Evolutionary conservation across 1,284 basidiomycete species (phyloP), one percentile per base, ranked within the genome.

Genomic region (Austroboletus novae-zelandiae): DNA sequence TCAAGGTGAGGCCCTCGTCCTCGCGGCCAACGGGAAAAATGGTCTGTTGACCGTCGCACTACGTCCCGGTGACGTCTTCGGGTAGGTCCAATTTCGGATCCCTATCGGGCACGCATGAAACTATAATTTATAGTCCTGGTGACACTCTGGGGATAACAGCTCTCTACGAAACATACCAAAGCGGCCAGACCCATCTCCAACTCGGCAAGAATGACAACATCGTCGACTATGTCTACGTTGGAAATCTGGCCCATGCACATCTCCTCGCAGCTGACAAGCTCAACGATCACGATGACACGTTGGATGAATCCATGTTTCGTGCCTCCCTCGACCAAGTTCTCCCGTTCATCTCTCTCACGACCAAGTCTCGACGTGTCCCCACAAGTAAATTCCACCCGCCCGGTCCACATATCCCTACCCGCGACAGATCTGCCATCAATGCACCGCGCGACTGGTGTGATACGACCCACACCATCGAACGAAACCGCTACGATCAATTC

Each of bases 201-300:
- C 86, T 99, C 55, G 97, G 97, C 40, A 78, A 89, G 71, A 98
- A 98, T 74, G 82, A 78, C 54, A 99, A 99, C 69, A 74, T 98
- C 9, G 96, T 94, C 62, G 97, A 99, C 72, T 98, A 92, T 86
- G 98, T 96, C 1, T 98, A 98, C 64, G 94, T 99, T 56, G 92
- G 86, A 56, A 99, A 99, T 68, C 89, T 97, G 54, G 95, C 94
- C 0, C 84, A 91, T 63, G 96, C 96, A 2, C 97, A 99, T 67
- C 73, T 99, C 9, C 84, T 99, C 42, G 97, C 97, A 2, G 89
- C 91, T 9, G 95, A 98, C 75, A 86, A 83, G 62, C 82, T 96
- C 20, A 2, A 2, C 20, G 20, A 23, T 23, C 20, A 23, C 36
- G 75, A 74, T 46, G 62, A 65, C 35, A 68, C 72, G 2, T 61